Evolutionary conservation across 2,329 filamentous ascomycete species (phyloP).

Genomic region (Neophaeococcomyces mojaviensis): DNA sequence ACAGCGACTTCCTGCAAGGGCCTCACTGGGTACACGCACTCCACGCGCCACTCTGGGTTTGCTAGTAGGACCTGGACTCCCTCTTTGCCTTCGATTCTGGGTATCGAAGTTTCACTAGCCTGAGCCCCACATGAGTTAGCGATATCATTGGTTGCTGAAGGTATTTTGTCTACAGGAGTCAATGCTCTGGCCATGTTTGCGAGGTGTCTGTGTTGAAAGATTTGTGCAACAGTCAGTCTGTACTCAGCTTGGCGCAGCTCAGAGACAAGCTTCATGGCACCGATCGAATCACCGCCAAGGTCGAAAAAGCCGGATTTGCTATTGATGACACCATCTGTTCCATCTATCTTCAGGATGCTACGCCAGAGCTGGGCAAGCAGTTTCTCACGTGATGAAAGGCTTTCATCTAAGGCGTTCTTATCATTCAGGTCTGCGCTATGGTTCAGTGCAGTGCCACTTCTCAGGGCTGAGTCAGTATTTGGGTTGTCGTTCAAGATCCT

Average conservation of each 20-base stretch:
- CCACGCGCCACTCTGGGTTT: slow-evolving; percentile 37
- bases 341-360: slow-evolving; percentile 34
- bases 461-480: too few relatives aligned
- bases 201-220: slow-evolving; percentile 33
- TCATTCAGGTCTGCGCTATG: too few relatives aligned
- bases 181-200: slow-evolving; percentile 48
- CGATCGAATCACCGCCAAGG: slow-evolving; percentile 27
- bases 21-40: slow-evolving; percentile 51
- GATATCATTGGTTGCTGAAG: not conserved
- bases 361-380: slow-evolving; percentile 2
- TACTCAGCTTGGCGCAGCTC: slow-evolving; percentile 16
- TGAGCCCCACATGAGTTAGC: too few relatives aligned
- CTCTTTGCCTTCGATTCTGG: too few relatives aligned
- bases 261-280: slow-evolving; percentile 26
- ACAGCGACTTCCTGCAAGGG: slow-evolving; percentile 55
- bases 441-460: too few relatives aligned
- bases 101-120: too few relatives aligned
- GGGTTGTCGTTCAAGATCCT: too few relatives aligned
- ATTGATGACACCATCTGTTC: too few relatives aligned
- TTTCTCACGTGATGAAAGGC: slow-evolving; percentile 5
- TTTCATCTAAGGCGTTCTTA: slow-evolving; percentile 9
- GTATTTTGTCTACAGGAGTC: not conserved
- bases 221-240: slow-evolving; percentile 23
- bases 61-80: too few relatives aligned
- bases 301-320: slow-evolving; percentile 26